Evolutionary conservation across 169 alveolate genomes (phyloP), one percentile per base, ranked within the genome.

Genomic region (Eimeria praecox): DNA sequence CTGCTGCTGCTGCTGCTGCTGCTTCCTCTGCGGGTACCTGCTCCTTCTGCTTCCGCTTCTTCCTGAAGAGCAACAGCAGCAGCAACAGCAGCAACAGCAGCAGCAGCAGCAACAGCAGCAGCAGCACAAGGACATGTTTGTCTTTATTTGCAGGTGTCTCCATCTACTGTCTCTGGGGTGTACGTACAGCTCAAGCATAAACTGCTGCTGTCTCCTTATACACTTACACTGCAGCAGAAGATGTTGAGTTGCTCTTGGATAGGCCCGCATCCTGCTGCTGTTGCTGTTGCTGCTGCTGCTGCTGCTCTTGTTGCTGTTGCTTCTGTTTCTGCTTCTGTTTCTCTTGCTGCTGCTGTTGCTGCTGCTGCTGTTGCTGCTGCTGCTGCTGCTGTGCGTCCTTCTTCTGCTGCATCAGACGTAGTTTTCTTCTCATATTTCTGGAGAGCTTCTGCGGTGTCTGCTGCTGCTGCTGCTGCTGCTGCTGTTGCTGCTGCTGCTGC

Each of bases 71-170:
- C 66, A n/a, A 56, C 66, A 56, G 66, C 66, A 56, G n/a, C 66
- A 20, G 66, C n/a, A 56, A 16, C 87, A 77, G 87, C 87, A 77
- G 56, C 87, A 77, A n/a, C 54, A 38, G 87, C 54, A n/a, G 87
- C 87, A 77, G 80, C 80, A 69, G 38, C 5, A 12, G 75, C 75
- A 64, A n/a, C 75, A 64, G 27, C 75, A 24, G 35, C 10, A 12
- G 75, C 75, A 64, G 75, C 75, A 64, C 33, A 8, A 64, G 40
- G 18, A 64, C 75, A 27, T 20, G 33, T 27, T 12, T 64, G 27
- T 27, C 10, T 64, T n/a, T 4, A 64, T 18, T 27, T 20, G 75
- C 75, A 24, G 77, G 35, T 66, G 77, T 30, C 35, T 9, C 6
- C 59, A 52, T 52, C 20, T 14, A 52, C 59, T n/a, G n/a, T n/a